Conservation (phyloP, 1,284 basidiomycete genomes). For the Tilletia caries region DNA sequence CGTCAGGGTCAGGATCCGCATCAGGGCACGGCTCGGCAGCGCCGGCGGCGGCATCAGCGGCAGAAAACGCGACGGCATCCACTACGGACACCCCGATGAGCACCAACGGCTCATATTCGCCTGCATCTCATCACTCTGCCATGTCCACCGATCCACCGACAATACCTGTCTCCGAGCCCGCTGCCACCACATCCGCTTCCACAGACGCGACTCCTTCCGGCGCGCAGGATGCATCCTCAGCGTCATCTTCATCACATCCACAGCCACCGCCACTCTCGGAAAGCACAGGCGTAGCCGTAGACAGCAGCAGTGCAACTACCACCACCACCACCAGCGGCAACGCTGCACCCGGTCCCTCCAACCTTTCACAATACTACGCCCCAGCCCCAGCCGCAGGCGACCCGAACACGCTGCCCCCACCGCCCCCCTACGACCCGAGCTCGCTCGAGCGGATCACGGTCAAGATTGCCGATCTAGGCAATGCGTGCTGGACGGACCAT, state of each 20-base stretch:
- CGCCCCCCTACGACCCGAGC: constrained; percentile 61
- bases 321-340: constrained; percentile 75
- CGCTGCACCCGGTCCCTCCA: constrained; percentile 67
- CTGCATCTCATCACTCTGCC: constrained; percentile 36
- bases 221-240: background rate
- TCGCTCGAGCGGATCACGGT: constrained; percentile 84
- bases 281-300: background rate
- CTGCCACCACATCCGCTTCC: too few relatives aligned
- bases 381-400: constrained; percentile 60
- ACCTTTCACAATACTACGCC: constrained; percentile 29
- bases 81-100: background rate
- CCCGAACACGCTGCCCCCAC: constrained; percentile 60
- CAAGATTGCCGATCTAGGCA: constrained; percentile 96
- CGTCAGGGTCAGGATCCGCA: background rate
- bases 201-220: too few relatives aligned
- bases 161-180: constrained; percentile 15
- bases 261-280: constrained; percentile 3
- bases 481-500: constrained; percentile 85
- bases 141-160: constrained; percentile 34
- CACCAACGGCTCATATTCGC: constrained; percentile 43
- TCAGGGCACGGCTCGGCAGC: too few relatives aligned
- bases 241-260: background rate
- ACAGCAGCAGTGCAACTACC: constrained; percentile 53
- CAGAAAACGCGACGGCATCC: background rate
- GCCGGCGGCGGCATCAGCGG: too few relatives aligned